Evolutionary conservation across 2,329 filamentous ascomycete genomes (phyloP), one percentile per base, ranked within the genome.

Genomic region (Neofusicoccum cordaticola): DNA sequence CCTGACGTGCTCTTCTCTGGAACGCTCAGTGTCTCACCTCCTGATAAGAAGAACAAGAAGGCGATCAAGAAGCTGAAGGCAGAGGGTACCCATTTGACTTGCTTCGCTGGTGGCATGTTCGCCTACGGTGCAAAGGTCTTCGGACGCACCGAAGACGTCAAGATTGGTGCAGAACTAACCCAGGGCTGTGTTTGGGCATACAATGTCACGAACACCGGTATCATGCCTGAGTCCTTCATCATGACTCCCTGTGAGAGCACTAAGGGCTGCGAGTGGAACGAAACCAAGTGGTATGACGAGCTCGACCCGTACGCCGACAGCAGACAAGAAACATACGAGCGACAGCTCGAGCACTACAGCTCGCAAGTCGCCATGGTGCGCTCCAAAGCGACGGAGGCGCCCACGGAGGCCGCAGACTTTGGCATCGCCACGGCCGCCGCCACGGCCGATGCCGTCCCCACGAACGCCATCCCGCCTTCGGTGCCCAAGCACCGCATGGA

Each of bases 81-180:
- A 1, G 77, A 80, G 44, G 76, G 80, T 11, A 85, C 88, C 65
- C 90, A 92, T 72, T 79, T 91, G 1, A 83, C 84, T 2, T 93
- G 90, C 75, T 93, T 91, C 71, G 80, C 85, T 2, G 90, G 90
- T 6, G 90, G 89, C 9, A 88, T 90, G 80, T 88, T 90, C 51
- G 89, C 82, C 1, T 82, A 93, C 41, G 88, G 85, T 1, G 86
- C 89, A 1, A 85, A 83, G 66, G 79, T 92, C 31, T 85, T 90
- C 67, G 70, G 80, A 51, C 80, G 78, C 1, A 79, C 80, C 0
- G 79, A 83, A 3, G 85, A 89, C 44, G 73, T 90, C 7, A 77
- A 82, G 2, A 79, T 85, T 17, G 88, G 85, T 1, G 79, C 80
- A 64, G 84, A 84, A 69, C 78, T 90, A 1, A 85, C 86, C 1